Base-by-base conservation (phyloP, 805 yeast species). In the Nakazawaea anatomiae region DNA sequence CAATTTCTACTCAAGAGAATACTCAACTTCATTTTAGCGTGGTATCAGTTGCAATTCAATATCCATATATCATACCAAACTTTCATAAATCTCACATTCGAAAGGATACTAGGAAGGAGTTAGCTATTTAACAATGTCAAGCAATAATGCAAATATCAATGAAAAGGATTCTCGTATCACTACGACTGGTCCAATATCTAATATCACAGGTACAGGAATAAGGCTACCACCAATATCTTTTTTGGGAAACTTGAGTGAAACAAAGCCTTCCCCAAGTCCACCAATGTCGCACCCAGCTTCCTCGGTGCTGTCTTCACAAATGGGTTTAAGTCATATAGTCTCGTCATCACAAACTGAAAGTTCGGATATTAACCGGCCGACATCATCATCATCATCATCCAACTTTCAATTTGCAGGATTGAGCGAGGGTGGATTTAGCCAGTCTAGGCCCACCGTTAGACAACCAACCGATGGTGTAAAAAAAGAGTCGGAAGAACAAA, bases 151-250 rank as follows among this genome's bases (percentile, higher is more conserved):
- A 18, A 41, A 39, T 12, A 27, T 28, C 25, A 45, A n/a, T 7
- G 18, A 38, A 12, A 38, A n/a, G 18, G 40, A 38, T 38, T 38
- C 40, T 32, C 35, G 35, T 32, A 32, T 11, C 18, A 38, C n/a
- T 12, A n/a, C 18, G 3, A 45, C 14, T 14, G 14, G 7, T 42
- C 34, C 35, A 14, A n/a, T 9, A n/a, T 8, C 39, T 25, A 8
- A 7, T 12, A 11, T 18, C 18, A 12, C 39, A 18, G 31, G 30
- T 9, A 11, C 46, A n/a, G 58, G 59, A 3, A 64, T 71, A 27
- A 62, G 70, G 40, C 56, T 72, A 9, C 75, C 76, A 9, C 74
- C 75, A 0, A 67, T 72, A 12, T 70, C 75, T 0, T 68, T 71
- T 45, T 57, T 60, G 11, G 44, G 50, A 7, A 38, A 38, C 36